Conservation (phyloP, 306 rosid species). For the apple (Malus domestica) region ASM211411v1 NC_041803.1:48037001-48037500, state of each 20-base stretch:
- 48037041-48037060: slow-evolving; percentile 32
- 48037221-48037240: slow-evolving; percentile 42
- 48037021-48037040: slow-evolving; percentile 33
- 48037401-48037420: neutral
- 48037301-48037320: neutral
- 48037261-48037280: slow-evolving; percentile 42
- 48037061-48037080: slow-evolving; percentile 24
- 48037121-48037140: slow-evolving; percentile 34
- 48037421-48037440: neutral
- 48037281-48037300: slow-evolving; percentile 8
- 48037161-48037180: slow-evolving; percentile 32
- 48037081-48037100: slow-evolving; percentile 22
- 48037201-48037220: slow-evolving; percentile 30
- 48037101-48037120: slow-evolving; percentile 24
- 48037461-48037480: neutral
- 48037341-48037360: neutral
- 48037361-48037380: slow-evolving; percentile 3
- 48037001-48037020: slow-evolving; percentile 31
- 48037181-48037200: slow-evolving; percentile 33
- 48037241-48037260: slow-evolving; percentile 35
- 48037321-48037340: neutral
- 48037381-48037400: neutral
- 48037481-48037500: slow-evolving; percentile 6
- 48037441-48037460: neutral
- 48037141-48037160: slow-evolving; percentile 33